Percentiles rank a stretch among this genome's conserved stretches.
Evolutionary conservation across 148 eudicot species (phyloP).

Genomic region (Nepenthes gracilis): DNA sequence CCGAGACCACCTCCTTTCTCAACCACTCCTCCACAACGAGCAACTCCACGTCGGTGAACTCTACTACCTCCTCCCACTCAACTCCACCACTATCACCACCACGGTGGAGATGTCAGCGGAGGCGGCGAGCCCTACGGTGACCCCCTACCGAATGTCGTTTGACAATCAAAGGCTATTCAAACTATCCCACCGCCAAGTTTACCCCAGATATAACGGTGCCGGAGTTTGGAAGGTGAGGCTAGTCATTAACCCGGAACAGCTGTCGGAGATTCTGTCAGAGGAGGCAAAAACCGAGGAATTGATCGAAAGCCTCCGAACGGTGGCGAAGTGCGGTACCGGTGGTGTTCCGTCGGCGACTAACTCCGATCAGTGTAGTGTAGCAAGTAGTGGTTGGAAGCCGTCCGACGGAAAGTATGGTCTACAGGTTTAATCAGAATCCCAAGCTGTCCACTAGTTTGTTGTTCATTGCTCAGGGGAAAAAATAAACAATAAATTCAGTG

Average conservation of each 20-base stretch:
- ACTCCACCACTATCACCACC: constrained; percentile 1
- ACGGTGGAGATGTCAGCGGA: background rate
- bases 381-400: background rate
- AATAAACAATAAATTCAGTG: no score
- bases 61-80: constrained; percentile 36
- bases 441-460: no score
- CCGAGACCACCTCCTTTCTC: constrained; percentile 19
- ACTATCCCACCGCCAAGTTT: constrained; percentile 17
- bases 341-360: constrained; percentile 4
- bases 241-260: constrained; percentile 44
- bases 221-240: constrained; percentile 53
- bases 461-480: no score
- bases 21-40: constrained; percentile 24
- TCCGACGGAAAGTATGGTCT: no score
- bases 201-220: constrained; percentile 11
- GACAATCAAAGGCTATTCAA: constrained; percentile 9
- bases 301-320: constrained; percentile 42
- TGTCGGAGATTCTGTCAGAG: constrained; percentile 39
- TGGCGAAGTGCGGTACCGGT: constrained; percentile 33
- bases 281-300: constrained; percentile 38
- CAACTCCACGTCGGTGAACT: constrained; percentile 22
- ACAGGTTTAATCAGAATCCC: no score
- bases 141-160: constrained; percentile 37
- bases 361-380: constrained; percentile 2
- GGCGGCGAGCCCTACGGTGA: background rate